Evolutionary conservation across 148 eudicot genomes (phyloP).

Genomic region (Arctostaphylos glauca): DNA sequence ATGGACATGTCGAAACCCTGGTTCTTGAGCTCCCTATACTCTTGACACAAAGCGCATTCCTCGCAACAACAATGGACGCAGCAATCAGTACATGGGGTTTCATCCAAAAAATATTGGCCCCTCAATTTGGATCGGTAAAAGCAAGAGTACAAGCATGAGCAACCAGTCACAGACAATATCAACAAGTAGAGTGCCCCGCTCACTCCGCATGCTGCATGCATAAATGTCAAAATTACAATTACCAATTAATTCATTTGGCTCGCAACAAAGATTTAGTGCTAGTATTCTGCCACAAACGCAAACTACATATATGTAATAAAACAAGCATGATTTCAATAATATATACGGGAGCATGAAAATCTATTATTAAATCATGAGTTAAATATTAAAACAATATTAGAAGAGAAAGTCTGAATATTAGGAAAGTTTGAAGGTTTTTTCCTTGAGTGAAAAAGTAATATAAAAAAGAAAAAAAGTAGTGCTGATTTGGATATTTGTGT

Average conservation of each 20-base stretch:
- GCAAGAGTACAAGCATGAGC: conserved; percentile 24
- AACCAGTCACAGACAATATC: conserved; percentile 17
- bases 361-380: too few species aligned
- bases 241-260: not conserved
- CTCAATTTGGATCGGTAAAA: conserved; percentile 24
- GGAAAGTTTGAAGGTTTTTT: too few species aligned
- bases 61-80: conserved; percentile 25
- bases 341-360: too few species aligned
- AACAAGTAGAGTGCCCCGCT: conserved; percentile 21
- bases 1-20: conserved; percentile 19
- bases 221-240: not conserved
- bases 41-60: conserved; percentile 25
- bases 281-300: too few species aligned
- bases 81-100: conserved; percentile 18
- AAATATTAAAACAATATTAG: too few species aligned
- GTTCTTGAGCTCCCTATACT: conserved; percentile 20
- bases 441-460: too few species aligned
- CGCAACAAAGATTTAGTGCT: too few species aligned
- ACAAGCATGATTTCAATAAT: too few species aligned
- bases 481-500: too few species aligned
- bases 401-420: too few species aligned
- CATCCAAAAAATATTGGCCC: conserved; percentile 19
- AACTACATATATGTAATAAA: too few species aligned
- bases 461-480: too few species aligned
- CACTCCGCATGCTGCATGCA: conserved; percentile 25